phyloP scores from a whole-genome alignment of 1,284 basidiomycete genomes.

The Microbotryum lychnidis-dioicae region DNA sequence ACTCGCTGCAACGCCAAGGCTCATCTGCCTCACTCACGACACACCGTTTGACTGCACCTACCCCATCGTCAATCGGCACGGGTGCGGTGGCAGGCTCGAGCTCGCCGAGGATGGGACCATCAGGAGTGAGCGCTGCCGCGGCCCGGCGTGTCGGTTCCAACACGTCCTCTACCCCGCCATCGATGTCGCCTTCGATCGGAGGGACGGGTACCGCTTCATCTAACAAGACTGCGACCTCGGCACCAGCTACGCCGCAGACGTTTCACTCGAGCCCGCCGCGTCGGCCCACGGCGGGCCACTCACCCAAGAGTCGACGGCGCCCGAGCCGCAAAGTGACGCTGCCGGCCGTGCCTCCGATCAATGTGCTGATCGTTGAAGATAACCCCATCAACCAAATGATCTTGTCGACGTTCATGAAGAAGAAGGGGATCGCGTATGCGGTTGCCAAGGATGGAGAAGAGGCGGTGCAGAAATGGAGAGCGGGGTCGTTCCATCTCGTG shows the following conservation, averaged over 20 bases:
- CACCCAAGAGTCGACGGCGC: constrained; percentile 8
- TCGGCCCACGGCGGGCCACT: neutral
- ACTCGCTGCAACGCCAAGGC: neutral
- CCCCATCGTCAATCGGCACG: neutral
- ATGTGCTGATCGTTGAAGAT: constrained; percentile 93
- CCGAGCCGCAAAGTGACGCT: constrained; percentile 15
- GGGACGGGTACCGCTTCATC: neutral
- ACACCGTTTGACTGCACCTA: too few species aligned
- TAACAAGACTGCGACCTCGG: neutral
- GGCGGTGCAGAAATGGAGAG: constrained; percentile 92
- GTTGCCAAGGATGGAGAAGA: constrained; percentile 91
- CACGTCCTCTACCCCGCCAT: neutral
- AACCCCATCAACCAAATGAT: constrained; percentile 99
- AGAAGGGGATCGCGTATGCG: constrained; percentile 92
- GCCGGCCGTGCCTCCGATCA: constrained; percentile 75
- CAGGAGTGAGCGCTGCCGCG: constrained; percentile 8
- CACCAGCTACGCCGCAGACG: neutral
- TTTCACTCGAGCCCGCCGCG: neutral
- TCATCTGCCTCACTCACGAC: neutral
- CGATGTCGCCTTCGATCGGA: neutral
- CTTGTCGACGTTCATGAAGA: constrained; percentile 87
- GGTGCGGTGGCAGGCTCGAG: neutral
- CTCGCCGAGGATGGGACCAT: constrained; percentile 1
- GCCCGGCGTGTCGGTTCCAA: neutral
- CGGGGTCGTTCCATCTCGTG: constrained; percentile 90